Percentiles rank a stretch among this genome's conserved stretches.
Conservation (phyloP, 495 filamentous ascomycete species). For the Tirmania nivea region DNA sequence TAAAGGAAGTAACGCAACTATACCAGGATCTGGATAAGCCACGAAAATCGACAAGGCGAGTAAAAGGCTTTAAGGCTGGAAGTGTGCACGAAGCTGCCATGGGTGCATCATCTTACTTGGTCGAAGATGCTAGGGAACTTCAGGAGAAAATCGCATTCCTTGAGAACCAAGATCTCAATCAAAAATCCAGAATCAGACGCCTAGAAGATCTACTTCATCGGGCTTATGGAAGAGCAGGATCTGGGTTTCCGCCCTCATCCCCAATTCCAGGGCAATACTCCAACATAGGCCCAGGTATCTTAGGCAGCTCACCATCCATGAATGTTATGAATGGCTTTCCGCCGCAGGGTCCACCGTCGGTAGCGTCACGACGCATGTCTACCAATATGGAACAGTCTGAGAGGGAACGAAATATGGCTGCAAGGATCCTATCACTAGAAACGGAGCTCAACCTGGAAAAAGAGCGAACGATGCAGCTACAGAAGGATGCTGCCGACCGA, state of each 20-base stretch:
- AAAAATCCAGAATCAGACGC: constrained; percentile 76
- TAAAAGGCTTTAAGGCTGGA: constrained; percentile 87
- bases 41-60: constrained; percentile 48
- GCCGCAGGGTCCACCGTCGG: constrained; percentile 31
- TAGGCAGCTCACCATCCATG: constrained; percentile 8
- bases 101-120: constrained; percentile 56
- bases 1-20: constrained; percentile 34
- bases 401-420: constrained; percentile 27
- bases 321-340: constrained; percentile 21
- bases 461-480: constrained; percentile 26
- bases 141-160: constrained; percentile 49
- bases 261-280: constrained; percentile 48
- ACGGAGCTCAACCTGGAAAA: constrained; percentile 49
- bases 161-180: constrained; percentile 55
- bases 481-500: constrained; percentile 35
- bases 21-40: constrained; percentile 45
- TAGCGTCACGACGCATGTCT: constrained; percentile 46
- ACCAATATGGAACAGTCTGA: constrained; percentile 35
- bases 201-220: constrained; percentile 85
- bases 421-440: constrained; percentile 57
- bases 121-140: constrained; percentile 45
- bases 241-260: constrained; percentile 45
- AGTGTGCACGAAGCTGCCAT: constrained; percentile 71
- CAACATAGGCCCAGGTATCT: constrained; percentile 12
- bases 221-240: background rate